phyloP scores from a whole-genome alignment of 2,329 filamentous ascomycete genomes.

The Mariannaea elegans region DNA sequence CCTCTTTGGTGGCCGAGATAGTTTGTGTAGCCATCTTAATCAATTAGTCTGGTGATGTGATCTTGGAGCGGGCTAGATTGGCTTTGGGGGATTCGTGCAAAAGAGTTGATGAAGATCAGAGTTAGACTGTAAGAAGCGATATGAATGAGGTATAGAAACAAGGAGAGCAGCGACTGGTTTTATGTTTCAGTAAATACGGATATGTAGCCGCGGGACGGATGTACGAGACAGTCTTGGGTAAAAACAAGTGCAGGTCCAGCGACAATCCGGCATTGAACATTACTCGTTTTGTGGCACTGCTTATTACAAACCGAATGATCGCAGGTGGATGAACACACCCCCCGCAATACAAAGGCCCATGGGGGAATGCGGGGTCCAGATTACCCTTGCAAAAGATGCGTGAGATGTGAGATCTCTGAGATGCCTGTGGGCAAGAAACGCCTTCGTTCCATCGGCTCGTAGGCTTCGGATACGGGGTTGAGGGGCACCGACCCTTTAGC shows the following conservation, averaged over 20 bases:
- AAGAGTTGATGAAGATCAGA: neutral
- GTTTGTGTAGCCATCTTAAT: conserved; percentile 10
- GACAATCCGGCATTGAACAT: conserved; percentile 11
- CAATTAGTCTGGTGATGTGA: neutral
- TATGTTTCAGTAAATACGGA: conserved; percentile 12
- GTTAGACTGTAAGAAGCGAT: neutral
- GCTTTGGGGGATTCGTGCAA: neutral
- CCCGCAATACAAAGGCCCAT: conserved; percentile 17
- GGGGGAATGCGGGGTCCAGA: conserved; percentile 15
- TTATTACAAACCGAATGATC: conserved; percentile 14
- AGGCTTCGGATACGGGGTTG: conserved; percentile 13
- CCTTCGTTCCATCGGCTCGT: neutral
- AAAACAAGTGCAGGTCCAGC: neutral
- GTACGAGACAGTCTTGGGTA: conserved; percentile 5
- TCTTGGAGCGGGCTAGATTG: neutral
- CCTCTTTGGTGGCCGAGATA: conserved; percentile 48
- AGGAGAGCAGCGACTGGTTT: conserved; percentile 7
- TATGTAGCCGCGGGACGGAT: conserved; percentile 11
- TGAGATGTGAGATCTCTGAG: no score
- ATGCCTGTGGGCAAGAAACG: neutral
- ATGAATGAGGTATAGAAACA: neutral
- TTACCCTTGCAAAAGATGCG: neutral
- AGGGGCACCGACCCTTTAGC: neutral
- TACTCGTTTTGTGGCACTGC: neutral
- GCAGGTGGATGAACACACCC: conserved; percentile 6